These are phyloP conservation scores for Aspergillus intermedius DNA, from an alignment of 2,329 filamentous ascomycete genomes.

Conservation along the genomic window DNA sequence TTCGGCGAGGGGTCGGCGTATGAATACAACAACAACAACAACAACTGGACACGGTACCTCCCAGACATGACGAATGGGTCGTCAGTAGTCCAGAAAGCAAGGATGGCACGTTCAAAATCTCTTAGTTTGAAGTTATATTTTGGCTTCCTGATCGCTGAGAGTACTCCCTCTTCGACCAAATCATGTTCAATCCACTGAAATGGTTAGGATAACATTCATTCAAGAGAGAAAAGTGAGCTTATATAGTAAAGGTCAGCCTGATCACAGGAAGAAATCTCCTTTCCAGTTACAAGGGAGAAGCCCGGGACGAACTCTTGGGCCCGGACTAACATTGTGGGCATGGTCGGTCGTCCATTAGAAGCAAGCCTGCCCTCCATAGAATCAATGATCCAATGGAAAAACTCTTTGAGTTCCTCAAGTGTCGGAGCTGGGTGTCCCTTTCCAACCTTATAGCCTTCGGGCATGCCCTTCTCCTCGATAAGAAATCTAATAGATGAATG, in stretches of 20 bases:
- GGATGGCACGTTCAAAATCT: constrained; percentile 2
- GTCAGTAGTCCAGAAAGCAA: constrained; percentile 5
- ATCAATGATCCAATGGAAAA: neutral
- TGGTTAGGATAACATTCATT: too few species aligned
- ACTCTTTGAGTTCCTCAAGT: neutral
- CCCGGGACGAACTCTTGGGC: too few species aligned
- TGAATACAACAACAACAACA: too few species aligned
- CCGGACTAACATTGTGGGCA: too few species aligned
- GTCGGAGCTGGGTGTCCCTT: neutral
- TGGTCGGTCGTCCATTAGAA: too few species aligned
- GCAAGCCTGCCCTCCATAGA: neutral
- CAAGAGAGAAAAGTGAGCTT: too few species aligned
- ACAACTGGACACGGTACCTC: constrained; percentile 5
- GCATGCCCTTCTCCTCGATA: neutral
- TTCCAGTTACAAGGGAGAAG: too few species aligned
- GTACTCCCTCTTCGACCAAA: constrained; percentile 1
- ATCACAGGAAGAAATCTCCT: too few species aligned
- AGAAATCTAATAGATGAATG: neutral
- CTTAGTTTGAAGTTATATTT: constrained; percentile 6
- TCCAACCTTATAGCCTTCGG: neutral
- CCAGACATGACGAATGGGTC: constrained; percentile 4
- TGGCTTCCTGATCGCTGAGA: constrained; percentile 2
- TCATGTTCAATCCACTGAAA: constrained; percentile 1
- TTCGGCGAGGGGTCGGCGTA: too few species aligned
- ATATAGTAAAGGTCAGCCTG: too few species aligned